Conservation (phyloP, 2,329 filamentous ascomycete species). For the Diplocarpon mali region DNA sequence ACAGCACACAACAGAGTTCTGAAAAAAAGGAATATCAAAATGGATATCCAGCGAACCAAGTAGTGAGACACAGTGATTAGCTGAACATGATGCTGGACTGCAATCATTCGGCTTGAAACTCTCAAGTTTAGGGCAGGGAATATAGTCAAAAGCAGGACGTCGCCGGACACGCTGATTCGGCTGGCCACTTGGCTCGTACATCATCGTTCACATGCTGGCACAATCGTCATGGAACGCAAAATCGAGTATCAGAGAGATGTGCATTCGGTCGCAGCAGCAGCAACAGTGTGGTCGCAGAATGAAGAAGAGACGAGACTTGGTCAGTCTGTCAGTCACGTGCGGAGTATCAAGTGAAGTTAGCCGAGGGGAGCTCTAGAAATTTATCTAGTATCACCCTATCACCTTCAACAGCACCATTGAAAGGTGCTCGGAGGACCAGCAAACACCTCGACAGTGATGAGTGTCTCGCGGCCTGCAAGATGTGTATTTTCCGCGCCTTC, state of each 20-base stretch:
- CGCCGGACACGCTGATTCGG: no score
- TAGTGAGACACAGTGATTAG: background rate
- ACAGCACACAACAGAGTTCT: no score
- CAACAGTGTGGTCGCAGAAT: background rate
- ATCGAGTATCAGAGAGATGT: no score
- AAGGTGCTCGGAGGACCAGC: constrained; percentile 12
- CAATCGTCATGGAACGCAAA: no score
- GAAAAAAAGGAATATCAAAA: no score
- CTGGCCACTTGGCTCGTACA: no score
- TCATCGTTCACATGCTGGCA: no score
- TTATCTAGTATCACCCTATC: constrained; percentile 3
- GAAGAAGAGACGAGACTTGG: no score
- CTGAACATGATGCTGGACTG: no score
- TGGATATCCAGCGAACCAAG: background rate
- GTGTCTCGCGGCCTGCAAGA: constrained; percentile 35
- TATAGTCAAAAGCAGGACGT: no score
- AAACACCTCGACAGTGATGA: constrained; percentile 31
- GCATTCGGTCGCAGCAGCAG: no score
- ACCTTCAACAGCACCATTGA: constrained; percentile 18
- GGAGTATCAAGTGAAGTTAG: background rate
- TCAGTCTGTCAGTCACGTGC: background rate
- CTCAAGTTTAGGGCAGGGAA: background rate
- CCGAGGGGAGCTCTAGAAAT: constrained; percentile 11
- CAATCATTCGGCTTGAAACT: background rate
- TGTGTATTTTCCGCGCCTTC: constrained; percentile 40